These are phyloP conservation scores for Haematococcus lacustris DNA, from an alignment of 139 green algal genomes.

Conservation along the genomic window DNA sequence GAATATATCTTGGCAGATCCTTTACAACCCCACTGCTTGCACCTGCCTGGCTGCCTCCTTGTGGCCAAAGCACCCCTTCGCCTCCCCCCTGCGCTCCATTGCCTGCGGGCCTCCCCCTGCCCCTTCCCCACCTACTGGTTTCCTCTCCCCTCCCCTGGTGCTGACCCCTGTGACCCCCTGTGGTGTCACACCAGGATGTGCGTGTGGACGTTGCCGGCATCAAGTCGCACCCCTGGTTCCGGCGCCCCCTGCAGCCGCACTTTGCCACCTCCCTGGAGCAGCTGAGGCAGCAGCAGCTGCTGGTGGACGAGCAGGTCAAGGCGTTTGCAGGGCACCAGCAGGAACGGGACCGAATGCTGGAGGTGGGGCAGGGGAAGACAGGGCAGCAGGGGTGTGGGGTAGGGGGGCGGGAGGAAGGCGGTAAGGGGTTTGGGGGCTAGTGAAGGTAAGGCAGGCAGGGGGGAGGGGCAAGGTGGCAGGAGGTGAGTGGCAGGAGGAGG, in stretches of 20 bases:
- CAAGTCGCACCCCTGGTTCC: slow-evolving; percentile 48
- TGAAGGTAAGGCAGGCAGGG: too few relatives aligned
- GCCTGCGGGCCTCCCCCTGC: background rate
- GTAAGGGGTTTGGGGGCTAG: too few relatives aligned
- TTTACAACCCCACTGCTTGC: background rate
- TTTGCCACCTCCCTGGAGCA: slow-evolving; percentile 17
- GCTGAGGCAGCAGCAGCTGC: slow-evolving; percentile 19
- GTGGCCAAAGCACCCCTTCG: background rate
- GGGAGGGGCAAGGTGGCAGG: background rate
- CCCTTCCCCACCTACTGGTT: background rate
- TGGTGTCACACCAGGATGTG: slow-evolving; percentile 33
- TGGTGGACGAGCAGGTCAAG: slow-evolving; percentile 21
- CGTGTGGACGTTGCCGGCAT: slow-evolving; percentile 39
- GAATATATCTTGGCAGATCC: too few relatives aligned
- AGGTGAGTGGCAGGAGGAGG: background rate
- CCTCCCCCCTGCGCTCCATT: background rate
- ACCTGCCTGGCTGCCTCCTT: background rate
- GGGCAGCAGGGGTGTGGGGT: background rate
- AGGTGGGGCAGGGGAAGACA: slow-evolving; percentile 13
- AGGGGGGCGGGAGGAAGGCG: too few relatives aligned
- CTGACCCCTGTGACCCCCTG: background rate
- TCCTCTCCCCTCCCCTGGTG: background rate
- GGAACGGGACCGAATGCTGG: slow-evolving; percentile 38
- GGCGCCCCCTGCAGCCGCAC: slow-evolving; percentile 21
- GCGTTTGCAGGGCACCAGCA: slow-evolving; percentile 22